Evolutionary conservation across 306 rosid genomes (phyloP).

Genomic region (Glycine latifolia): DNA sequence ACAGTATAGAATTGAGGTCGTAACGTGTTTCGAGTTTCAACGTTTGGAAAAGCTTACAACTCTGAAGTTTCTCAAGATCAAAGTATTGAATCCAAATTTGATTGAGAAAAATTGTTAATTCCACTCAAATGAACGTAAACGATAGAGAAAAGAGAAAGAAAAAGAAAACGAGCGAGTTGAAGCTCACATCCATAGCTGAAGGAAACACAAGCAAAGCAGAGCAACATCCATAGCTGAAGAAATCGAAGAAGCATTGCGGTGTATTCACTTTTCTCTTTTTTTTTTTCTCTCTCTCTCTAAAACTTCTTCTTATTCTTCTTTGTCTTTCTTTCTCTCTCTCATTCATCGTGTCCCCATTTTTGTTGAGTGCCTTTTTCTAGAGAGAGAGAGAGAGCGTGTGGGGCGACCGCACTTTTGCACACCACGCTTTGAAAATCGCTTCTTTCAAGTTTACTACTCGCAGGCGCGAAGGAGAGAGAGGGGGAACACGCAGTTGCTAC

Average conservation of each 20-base stretch:
- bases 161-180: neutral
- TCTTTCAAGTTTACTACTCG: conserved; percentile 14
- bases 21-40: neutral
- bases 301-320: neutral
- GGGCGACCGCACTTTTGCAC: conserved; percentile 30
- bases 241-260: conserved; percentile 57
- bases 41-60: neutral
- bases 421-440: conserved; percentile 27
- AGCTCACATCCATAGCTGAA: conserved; percentile 58
- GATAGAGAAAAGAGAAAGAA: no score
- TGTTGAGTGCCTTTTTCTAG: conserved; percentile 21
- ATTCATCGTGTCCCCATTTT: conserved; percentile 24
- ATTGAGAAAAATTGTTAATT: conserved; percentile 10
- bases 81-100: conserved; percentile 5
- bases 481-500: neutral
- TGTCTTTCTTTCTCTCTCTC: conserved; percentile 1
- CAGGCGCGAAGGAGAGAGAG: neutral
- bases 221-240: conserved; percentile 58
- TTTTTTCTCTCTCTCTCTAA: conserved; percentile 14
- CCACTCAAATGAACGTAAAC: no score
- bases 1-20: neutral
- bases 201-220: conserved; percentile 47
- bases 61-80: conserved; percentile 28
- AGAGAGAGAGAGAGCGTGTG: conserved; percentile 47
- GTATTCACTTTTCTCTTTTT: conserved; percentile 11